Conservation (phyloP, 371 early-diverging fungal genomes). For the Mortierella sp. region DNA sequence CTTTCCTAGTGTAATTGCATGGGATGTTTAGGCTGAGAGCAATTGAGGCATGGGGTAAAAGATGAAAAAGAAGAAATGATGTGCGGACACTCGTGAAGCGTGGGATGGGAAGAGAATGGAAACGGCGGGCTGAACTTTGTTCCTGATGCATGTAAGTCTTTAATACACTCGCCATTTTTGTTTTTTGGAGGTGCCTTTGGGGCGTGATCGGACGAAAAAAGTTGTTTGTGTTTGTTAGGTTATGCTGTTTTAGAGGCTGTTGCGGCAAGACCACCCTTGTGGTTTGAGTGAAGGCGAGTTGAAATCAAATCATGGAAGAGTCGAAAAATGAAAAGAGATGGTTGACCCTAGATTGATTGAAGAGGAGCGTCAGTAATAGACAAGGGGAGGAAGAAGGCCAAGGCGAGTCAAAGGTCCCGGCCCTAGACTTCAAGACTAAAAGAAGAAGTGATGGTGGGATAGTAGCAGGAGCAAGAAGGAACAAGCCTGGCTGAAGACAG, state of each 20-base stretch:
- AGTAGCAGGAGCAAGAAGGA: neutral
- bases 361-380: neutral
- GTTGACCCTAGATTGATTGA: neutral
- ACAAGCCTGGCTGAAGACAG: neutral
- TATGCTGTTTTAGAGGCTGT: too few species aligned
- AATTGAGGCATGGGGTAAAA: too few species aligned
- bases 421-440: too few species aligned
- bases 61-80: too few species aligned
- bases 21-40: too few species aligned
- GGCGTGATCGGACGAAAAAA: neutral
- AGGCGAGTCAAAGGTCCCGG: too few species aligned
- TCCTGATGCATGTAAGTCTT: slow-evolving; percentile 27
- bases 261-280: too few species aligned
- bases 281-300: too few species aligned
- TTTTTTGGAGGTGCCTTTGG: slow-evolving; percentile 2
- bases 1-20: too few species aligned
- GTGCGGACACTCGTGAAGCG: too few species aligned
- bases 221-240: neutral
- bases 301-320: neutral
- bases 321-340: neutral
- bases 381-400: too few species aligned
- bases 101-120: neutral
- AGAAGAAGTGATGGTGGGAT: too few species aligned
- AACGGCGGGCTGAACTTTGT: slow-evolving; percentile 7
- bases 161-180: slow-evolving; percentile 57